Base-by-base conservation (phyloP, 2,329 filamentous ascomycete species). In the Arthrobotrys musiformis region DNA sequence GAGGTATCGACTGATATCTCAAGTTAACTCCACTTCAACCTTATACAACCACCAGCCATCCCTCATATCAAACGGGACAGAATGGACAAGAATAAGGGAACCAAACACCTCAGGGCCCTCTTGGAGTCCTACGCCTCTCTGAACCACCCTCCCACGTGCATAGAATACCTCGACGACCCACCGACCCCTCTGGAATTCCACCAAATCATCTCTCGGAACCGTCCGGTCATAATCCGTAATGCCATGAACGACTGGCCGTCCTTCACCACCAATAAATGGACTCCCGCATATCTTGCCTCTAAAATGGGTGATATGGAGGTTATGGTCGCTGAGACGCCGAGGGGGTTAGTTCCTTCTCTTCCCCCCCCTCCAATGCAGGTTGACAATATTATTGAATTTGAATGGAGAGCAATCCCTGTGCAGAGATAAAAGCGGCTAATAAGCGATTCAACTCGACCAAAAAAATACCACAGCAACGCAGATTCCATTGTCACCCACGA, bases 141-240 rank as follows among this genome's bases (percentile, higher is more conserved):
- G 1, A 77, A 77, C 33, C 42, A 70, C 30, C 66, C 73, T 7
- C 46, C 66, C 15, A 63, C 35, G 5, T n/a, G 13, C 4, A 62
- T 93, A 70, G 87, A 91, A 52, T 89, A 90, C 79, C 86, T 93
- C 1, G 48, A 85, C 13, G 85, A 88, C 46, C 88, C 90, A 58
- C 92, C 92, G 2, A 92, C 90, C 28, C 88, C 92, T 0, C 86
- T 95, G 4, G 90, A 94, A 81, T 94, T 94, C 82, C 91, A 93
- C 89, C 88, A 91, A 81, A 91, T 89, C 83, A 91, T 94, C 19
- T 87, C 90, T 15, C 86, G 85, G 37, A 95, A 94, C 82, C 87
- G 89, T 0, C 92, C 92, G 0, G 94, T 94, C 80, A 88, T 94
- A 1, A 85, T 94, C 28, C 87, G 90, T 40, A 84, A 86, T 7